Evolutionary conservation across 192 early-diverging fungal species (phyloP).

Genomic region (Backusella tarrabulga): DNA sequence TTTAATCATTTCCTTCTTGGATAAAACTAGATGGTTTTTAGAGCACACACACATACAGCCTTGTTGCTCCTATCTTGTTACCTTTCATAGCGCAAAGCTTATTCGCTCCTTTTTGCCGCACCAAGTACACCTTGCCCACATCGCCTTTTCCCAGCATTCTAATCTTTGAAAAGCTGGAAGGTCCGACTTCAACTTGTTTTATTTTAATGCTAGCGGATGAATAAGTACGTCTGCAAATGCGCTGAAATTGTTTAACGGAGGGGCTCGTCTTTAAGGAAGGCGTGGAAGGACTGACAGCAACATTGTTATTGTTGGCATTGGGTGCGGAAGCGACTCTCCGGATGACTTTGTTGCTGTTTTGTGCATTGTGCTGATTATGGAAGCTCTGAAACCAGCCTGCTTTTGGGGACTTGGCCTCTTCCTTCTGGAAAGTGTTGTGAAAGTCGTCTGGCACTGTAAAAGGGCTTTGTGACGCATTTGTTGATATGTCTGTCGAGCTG

Average conservation of each 20-base stretch:
- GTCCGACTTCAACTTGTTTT: constrained; percentile 78
- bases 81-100: constrained; percentile 97
- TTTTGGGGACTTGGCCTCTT: constrained; percentile 4
- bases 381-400: constrained; percentile 22
- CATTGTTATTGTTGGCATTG: constrained; percentile 37
- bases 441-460: constrained; percentile 18
- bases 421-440: not conserved
- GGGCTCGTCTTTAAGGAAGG: not conserved
- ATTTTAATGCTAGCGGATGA: constrained; percentile 83
- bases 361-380: not conserved
- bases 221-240: constrained; percentile 67
- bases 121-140: constrained; percentile 96
- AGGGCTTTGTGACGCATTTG: not conserved
- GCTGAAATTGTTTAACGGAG: constrained; percentile 13
- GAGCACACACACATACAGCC: not conserved
- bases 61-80: constrained; percentile 17
- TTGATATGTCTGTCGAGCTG: not conserved
- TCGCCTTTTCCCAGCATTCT: constrained; percentile 95
- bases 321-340: constrained; percentile 53
- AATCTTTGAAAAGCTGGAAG: constrained; percentile 86
- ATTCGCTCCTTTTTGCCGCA: constrained; percentile 76
- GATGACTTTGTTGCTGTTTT: constrained; percentile 28
- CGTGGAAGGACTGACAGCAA: not conserved
- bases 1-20: constrained; percentile 97
- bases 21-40: constrained; percentile 42